Base-by-base conservation (phyloP, 1,284 basidiomycete genomes). In the Ceratobasidium papillatum region DNA sequence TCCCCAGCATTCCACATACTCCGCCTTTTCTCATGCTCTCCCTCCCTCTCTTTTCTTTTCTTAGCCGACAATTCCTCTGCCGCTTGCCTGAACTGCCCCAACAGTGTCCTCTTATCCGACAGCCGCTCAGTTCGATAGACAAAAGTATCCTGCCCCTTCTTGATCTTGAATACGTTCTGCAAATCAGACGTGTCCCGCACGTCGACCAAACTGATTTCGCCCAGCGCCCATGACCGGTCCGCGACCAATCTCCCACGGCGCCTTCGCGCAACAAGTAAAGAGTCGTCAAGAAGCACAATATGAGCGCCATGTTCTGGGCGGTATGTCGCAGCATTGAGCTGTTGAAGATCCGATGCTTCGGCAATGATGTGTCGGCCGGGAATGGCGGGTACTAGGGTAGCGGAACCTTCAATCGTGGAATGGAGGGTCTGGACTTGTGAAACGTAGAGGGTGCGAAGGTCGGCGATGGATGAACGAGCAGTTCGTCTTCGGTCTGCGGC, bases 91-190 rank as follows among this genome's bases (percentile, higher is more conserved):
- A 99, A 96, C 71, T 96, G 93, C 0, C 89, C 83, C 19, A 99
- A 85, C 0, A 99, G 85, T 4, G 87, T 86, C 81, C 94, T 95
- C 86, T 99, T 99, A 79, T 98, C 95, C 41, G 90, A 86, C 0
- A 89, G 79, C 5, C 87, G 87, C 76, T 96, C 92, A 0, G 94
- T 94, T 43, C 95, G 89, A 81, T 95, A 99, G 9, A 99, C 95
- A 80, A 94, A 92, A 1, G 92, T 94, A 83, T 99, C 97, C 82
- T 97, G 97, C 8, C 93, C 92, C 71, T 96, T 89, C 78, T 93
- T 89, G 79, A 99, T 91, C 85, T 99, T 99, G 87, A 99, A 93
- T 0, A 98, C 96, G 80, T 99, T 98, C 19, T 91, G 94, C 84
- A 99, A 90, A 68, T 90, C 96, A 1, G 94, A 87, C 5, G 94